These are phyloP conservation scores for Leccinum subtestaceum DNA, from an alignment of 768 basidiomycete species.

Conservation along the genomic window DNA sequence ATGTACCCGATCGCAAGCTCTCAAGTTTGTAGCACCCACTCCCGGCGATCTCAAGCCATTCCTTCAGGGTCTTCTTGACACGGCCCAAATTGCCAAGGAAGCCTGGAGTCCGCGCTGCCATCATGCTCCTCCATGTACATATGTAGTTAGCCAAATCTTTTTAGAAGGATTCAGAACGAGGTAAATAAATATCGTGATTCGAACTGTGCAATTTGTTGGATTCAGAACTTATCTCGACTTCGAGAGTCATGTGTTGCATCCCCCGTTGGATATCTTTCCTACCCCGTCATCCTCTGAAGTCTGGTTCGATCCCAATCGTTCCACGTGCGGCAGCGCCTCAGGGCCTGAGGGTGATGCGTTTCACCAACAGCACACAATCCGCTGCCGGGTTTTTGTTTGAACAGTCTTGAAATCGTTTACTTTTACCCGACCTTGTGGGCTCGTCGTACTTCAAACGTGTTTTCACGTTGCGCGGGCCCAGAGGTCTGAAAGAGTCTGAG, in stretches of 20 bases:
- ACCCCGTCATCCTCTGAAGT: neutral
- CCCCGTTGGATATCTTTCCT: neutral
- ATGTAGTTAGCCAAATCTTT: neutral
- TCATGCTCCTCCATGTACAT: neutral
- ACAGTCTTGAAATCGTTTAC: neutral
- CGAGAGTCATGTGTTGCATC: neutral
- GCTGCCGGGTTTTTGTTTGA: neutral
- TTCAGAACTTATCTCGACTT: neutral
- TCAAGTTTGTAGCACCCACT: neutral
- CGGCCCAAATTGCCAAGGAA: constrained; percentile 5
- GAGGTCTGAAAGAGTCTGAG: neutral
- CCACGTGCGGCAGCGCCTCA: neutral
- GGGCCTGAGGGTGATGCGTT: neutral
- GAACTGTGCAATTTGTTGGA: neutral
- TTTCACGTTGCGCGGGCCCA: neutral
- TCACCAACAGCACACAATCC: neutral
- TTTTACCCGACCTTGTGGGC: neutral
- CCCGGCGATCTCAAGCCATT: neutral
- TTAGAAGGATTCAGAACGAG: neutral
- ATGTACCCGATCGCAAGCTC: neutral
- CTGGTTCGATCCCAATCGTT: neutral
- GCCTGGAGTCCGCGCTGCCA: neutral
- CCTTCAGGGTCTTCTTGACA: neutral
- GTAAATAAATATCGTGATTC: neutral
- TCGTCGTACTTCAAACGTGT: neutral